phyloP scores from a whole-genome alignment of 2,329 filamentous ascomycete genomes.

The Coniella lustricola region DNA sequence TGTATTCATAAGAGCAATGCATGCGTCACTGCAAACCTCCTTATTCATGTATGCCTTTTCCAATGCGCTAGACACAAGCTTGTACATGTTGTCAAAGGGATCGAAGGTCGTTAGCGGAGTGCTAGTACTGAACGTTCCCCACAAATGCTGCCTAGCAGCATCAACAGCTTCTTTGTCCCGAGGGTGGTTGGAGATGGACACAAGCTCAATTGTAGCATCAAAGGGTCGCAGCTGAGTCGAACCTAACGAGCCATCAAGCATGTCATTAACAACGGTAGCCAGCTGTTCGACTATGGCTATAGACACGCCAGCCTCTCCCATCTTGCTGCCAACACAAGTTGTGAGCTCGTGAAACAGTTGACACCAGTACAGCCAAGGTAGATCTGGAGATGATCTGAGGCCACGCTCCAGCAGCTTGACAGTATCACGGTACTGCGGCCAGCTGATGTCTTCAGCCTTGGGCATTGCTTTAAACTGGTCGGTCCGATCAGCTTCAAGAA shows the following conservation, averaged over 20 bases:
- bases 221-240: slow-evolving; percentile 24
- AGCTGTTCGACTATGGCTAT: slow-evolving; percentile 65
- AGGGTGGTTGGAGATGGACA: slow-evolving; percentile 45
- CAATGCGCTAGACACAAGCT: slow-evolving; percentile 48
- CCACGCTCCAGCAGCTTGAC: slow-evolving; percentile 61
- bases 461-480: slow-evolving; percentile 33
- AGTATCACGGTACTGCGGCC: slow-evolving; percentile 64
- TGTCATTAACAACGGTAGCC: slow-evolving; percentile 46
- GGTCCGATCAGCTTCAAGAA: slow-evolving; percentile 34
- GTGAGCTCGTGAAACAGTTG: slow-evolving; percentile 51
- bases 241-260: slow-evolving; percentile 18
- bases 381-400: slow-evolving; percentile 39
- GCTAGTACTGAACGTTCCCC: slow-evolving; percentile 45
- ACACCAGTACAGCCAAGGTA: slow-evolving; percentile 42
- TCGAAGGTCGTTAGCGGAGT: slow-evolving; percentile 42
- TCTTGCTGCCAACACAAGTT: slow-evolving; percentile 51
- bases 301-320: slow-evolving; percentile 60
- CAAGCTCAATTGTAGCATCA: slow-evolving; percentile 33
- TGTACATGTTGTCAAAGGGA: slow-evolving; percentile 61
- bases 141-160: slow-evolving; percentile 57
- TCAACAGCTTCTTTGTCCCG: slow-evolving; percentile 58
- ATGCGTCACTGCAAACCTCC: slow-evolving; percentile 24
- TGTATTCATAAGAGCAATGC: slow-evolving; percentile 43
- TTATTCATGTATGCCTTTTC: slow-evolving; percentile 42
- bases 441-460: slow-evolving; percentile 40